These are phyloP conservation scores for Rhodamnia rubescens DNA, from an alignment of 345 rosid species.

Conservation along the genomic window DNA sequence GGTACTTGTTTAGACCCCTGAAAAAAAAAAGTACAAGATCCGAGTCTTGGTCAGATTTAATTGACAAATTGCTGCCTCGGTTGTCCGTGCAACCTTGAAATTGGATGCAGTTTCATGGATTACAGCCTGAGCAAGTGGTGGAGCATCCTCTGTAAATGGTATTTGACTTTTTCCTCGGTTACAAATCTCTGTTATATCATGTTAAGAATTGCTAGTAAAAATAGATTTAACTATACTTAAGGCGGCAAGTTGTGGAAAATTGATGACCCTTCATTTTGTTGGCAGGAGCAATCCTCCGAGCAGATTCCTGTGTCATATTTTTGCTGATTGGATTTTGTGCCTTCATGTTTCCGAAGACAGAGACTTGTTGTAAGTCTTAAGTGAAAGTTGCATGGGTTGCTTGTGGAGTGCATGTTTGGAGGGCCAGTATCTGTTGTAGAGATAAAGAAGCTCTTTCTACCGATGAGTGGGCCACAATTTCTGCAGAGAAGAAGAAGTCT, in stretches of 20 bases:
- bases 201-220: neutral
- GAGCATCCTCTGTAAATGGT: neutral
- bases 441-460: neutral
- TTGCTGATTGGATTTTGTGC: neutral
- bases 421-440: neutral
- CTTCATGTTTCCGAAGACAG: neutral
- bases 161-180: neutral
- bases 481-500: neutral
- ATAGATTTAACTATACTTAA: neutral
- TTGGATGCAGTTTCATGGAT: neutral
- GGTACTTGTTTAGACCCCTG: too few species aligned
- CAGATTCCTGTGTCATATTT: neutral
- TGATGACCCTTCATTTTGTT: neutral
- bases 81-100: neutral
- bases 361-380: neutral
- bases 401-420: neutral
- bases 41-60: neutral
- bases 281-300: neutral
- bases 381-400: neutral
- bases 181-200: neutral
- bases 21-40: neutral
- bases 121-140: neutral
- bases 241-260: neutral
- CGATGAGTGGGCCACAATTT: neutral
- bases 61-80: neutral